Evolutionary conservation across 257 asterid species (phyloP), one percentile per base, ranked within the genome.

Genomic region (Echites panduratus): DNA sequence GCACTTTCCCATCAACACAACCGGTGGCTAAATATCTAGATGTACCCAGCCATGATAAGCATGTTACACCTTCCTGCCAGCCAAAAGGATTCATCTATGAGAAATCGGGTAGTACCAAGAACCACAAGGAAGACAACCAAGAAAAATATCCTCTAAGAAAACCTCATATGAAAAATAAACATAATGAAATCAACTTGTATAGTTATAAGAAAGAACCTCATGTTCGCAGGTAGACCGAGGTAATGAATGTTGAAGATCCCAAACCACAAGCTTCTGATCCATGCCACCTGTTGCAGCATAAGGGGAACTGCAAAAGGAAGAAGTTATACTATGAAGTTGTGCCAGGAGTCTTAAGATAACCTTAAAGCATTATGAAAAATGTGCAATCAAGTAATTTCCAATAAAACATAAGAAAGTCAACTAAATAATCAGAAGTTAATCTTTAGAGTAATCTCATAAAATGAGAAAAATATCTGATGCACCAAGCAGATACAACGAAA

Each of bases 181-280:
- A 32, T 32, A 32, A 32, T 32, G 45, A 41, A 41, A 41, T 5
- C 7, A 4, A 4, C 0, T 41, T 41, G 45, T 45, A 3, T 1
- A 12, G 69, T 17, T 24, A 44, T 11, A 56, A 24, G 44, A 32
- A 29, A 58, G 41, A 76, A 92, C 97, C 92, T 88, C 90, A 29
- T 91, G 98, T 12, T 88, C 92, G 41, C 97, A 93, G 47, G 86
- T 86, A 88, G 94, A 88, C 69, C 98, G 89, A 53, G 98, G 87
- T 24, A 79, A 66, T 22, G 90, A 84, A 73, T 85, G 80, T 59
- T 82, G 90, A 53, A 85, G 68, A 79, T 93, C 97, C 98, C 98
- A 93, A 38, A 93, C 79, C 68, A 87, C 79, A 48, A 93, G 97
- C 83, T 91, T 93, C 75, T 80, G 80, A 83, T 93, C 98, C 96